Conservation (phyloP, 805 yeast species). For the Yarrowia hollandica region DNA sequence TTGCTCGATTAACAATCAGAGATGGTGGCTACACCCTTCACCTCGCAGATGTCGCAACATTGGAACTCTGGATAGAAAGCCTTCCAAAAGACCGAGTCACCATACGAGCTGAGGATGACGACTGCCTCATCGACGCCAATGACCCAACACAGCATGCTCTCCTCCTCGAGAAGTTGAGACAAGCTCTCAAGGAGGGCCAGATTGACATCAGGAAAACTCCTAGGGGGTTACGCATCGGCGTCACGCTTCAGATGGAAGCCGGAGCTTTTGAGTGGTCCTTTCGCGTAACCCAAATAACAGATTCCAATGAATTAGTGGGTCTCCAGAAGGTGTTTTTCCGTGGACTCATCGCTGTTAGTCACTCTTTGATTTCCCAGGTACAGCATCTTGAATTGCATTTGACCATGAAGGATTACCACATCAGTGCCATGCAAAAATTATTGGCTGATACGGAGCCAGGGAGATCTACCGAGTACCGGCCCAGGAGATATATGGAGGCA, state of each 20-base stretch:
- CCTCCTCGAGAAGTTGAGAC: background rate
- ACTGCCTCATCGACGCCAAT: slow-evolving; percentile 25
- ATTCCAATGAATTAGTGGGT: background rate
- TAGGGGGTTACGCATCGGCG: background rate
- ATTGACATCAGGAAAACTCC: background rate
- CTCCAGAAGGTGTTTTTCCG: background rate
- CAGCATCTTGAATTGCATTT: slow-evolving; percentile 22
- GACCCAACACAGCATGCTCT: slow-evolving; percentile 11
- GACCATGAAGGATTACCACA: slow-evolving; percentile 32
- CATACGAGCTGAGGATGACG: slow-evolving; percentile 25
- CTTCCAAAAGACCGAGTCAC: slow-evolving; percentile 8
- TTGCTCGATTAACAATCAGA: background rate
- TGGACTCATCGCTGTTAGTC: slow-evolving; percentile 15
- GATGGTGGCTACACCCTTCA: slow-evolving; percentile 1
- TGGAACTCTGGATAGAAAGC: background rate
- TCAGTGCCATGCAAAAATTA: slow-evolving; percentile 21
- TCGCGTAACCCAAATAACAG: background rate
- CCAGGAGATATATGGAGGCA: slow-evolving; percentile 14
- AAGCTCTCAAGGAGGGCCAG: background rate
- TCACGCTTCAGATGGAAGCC: background rate
- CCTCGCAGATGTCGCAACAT: background rate
- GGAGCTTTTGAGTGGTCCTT: slow-evolving; percentile 11
- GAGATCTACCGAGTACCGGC: slow-evolving; percentile 27
- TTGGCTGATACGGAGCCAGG: slow-evolving; percentile 28
- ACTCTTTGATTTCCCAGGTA: slow-evolving; percentile 6